phyloP scores from a whole-genome alignment of 2,329 filamentous ascomycete species.

The Stylonectria norvegica region DNA sequence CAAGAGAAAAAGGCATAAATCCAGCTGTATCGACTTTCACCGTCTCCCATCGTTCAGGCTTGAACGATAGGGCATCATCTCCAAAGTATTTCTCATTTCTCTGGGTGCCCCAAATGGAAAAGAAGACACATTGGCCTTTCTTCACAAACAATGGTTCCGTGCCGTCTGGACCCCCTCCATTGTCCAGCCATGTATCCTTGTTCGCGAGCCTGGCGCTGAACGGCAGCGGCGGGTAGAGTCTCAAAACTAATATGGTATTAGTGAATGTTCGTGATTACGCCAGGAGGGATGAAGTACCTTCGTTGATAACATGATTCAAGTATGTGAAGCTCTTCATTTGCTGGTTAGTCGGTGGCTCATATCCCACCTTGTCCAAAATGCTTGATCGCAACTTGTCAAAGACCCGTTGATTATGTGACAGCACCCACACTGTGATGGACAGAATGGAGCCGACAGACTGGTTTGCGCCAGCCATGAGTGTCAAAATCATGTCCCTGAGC shows the following conservation, averaged over 20 bases:
- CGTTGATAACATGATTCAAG: not conserved
- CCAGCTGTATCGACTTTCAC: not conserved
- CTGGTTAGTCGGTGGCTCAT: not conserved
- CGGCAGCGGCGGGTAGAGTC: slow-evolving; percentile 1
- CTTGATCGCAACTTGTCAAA: not conserved
- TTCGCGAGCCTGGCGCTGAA: slow-evolving; percentile 1
- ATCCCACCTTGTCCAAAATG: not conserved
- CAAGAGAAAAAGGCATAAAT: not conserved
- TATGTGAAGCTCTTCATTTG: not conserved
- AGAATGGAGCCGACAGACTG: not conserved
- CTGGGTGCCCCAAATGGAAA: slow-evolving; percentile 1
- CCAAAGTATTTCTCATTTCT: not conserved
- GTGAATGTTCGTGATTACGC: not conserved
- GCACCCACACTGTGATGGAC: not conserved
- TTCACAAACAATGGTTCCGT: not conserved
- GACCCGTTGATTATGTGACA: not conserved
- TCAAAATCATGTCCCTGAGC: not conserved
- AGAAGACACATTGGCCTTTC: not conserved
- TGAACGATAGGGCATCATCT: not conserved
- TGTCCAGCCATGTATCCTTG: not conserved
- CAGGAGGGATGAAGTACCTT: not conserved
- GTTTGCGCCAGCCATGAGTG: not conserved
- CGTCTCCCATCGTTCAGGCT: not conserved
- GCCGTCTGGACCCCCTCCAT: not conserved
- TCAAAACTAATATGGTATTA: not conserved